Percentiles rank a stretch among this genome's conserved stretches.
These are phyloP conservation scores for Pseudonectria foliicola DNA, from an alignment of 2,329 filamentous ascomycete genomes.

Conservation along the genomic window DNA sequence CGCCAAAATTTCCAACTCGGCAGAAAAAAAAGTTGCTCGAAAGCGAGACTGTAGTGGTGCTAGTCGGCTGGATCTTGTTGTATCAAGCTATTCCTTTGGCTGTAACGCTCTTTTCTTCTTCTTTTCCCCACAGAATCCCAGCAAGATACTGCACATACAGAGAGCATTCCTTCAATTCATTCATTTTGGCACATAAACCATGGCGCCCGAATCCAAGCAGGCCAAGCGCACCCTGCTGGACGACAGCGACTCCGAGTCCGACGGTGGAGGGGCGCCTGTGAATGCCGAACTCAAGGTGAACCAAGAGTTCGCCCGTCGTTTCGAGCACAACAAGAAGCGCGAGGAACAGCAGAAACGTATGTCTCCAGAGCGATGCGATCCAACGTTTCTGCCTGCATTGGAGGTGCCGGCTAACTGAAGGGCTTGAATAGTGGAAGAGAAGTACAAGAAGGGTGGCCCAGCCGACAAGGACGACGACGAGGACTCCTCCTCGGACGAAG, in stretches of 20 bases:
- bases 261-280: conserved; percentile 33
- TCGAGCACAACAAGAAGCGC: conserved; percentile 96
- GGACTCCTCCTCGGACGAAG: conserved; percentile 67
- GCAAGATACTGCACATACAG: not conserved
- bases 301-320: conserved; percentile 77
- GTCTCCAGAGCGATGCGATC: no score
- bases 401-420: conserved; percentile 3
- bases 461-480: conserved; percentile 46
- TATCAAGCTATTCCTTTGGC: not conserved
- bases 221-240: conserved; percentile 47
- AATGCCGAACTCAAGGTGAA: conserved; percentile 69
- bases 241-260: conserved; percentile 45
- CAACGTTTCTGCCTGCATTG: no score
- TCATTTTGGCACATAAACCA: conserved; percentile 2
- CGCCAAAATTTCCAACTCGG: conserved; percentile 27
- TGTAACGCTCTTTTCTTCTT: conserved; percentile 1
- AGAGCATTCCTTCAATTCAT: not conserved
- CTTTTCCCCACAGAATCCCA: not conserved
- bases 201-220: conserved; percentile 24
- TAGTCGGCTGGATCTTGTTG: not conserved
- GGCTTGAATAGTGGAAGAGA: conserved; percentile 67
- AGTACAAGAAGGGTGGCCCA: conserved; percentile 52
- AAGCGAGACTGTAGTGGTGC: conserved; percentile 1
- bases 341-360: conserved; percentile 70
- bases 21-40: conserved; percentile 23